Base-by-base conservation (phyloP, 148 eudicot genomes). In the Arbutus unedo region DNA sequence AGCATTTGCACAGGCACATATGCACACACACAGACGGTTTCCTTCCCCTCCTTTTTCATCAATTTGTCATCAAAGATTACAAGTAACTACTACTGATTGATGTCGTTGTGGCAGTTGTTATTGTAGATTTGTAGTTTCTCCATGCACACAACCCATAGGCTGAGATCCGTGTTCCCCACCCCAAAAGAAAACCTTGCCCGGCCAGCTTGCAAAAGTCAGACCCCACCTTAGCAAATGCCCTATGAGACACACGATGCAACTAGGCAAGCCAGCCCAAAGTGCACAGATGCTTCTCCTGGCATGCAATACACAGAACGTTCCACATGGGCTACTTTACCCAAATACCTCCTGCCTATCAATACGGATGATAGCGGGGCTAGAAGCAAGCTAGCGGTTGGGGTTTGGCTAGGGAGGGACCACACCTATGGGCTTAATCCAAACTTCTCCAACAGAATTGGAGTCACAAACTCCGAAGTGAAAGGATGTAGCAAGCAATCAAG, bases 271-370 rank as follows among this genome's bases (percentile, higher is more conserved):
- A 9, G 56, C 77, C 55, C 41, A 1, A 9, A 74, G 31, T 74
- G 77, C 25, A 47, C 3, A 19, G 53, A 45, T 9, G 21, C 9
- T 55, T 74, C 44, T 50, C 59, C 45, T 76, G 54, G 77, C 47
- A 41, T 66, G 41, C 71, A 47, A 6, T 6, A 76, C 64, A 76
- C 60, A 76, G 13, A 18, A 50, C 31, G n/a, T 13, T 23, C 6
- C 43, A 4, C 31, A 51, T 13, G 19, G 59, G 38, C 38, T 47
- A 47, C 54, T 51, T 50, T 11, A 44, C 79, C 64, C 21, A 38
- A 41, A 75, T 6, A 50, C 21, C 57, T 76, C 64, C 79, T 25
- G 79, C 62, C 79, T 31, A 53, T 76, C 47, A 11, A 43, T 44
- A 53, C 38, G 79, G 9, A 76, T 14, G 48, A 76, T 76, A 18